Evolutionary conservation across 805 yeast genomes (phyloP), one percentile per base, ranked within the genome.

Genomic region (Yarrowia sp.): DNA sequence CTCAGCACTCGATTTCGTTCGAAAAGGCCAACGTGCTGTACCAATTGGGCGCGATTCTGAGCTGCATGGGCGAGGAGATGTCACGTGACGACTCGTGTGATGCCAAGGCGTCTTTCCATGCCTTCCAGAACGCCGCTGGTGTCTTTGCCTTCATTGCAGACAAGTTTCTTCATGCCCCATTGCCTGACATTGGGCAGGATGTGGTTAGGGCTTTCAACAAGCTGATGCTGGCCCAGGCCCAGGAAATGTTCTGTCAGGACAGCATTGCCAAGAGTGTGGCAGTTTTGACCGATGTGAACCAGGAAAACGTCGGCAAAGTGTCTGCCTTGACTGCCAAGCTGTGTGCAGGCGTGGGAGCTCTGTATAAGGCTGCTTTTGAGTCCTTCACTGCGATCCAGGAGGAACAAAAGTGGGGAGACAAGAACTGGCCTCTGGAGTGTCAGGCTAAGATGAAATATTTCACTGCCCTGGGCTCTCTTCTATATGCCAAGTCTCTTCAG

Each of bases 121-220:
- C 81, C 61, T 85, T 89, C 73, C 91, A 91, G 70, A 88, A 87
- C 69, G 87, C 97, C 1, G 89, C 95, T 5, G 96, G 97, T 0
- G 83, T 92, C 40, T 89, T 85, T 74, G 83, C 85, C 70, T 90
- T 85, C 72, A 81, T 93, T 35, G 83, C 88, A 53, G 94, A 90
- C 72, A 90, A 89, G 77, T 94, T 94, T 77, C 79, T 92, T 58
- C 95, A 93, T 78, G 94, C 97, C 0, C 97, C 98, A 0, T 86
- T 92, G 4, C 80, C 83, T 5, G 99, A 94, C 77, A 79, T 93
- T 63, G 82, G 84, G 70, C 89, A 89, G 42, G 86, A 88, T 26
- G 87, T 91, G 0, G 85, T 91, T 10, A 82, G 83, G 50, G 88
- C 91, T 43, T 82, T 94, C 64, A 76, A 83, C 15, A 84, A 83